phyloP scores from a whole-genome alignment of 2,329 filamentous ascomycete genomes.

The Elsinoe ampelina region DNA sequence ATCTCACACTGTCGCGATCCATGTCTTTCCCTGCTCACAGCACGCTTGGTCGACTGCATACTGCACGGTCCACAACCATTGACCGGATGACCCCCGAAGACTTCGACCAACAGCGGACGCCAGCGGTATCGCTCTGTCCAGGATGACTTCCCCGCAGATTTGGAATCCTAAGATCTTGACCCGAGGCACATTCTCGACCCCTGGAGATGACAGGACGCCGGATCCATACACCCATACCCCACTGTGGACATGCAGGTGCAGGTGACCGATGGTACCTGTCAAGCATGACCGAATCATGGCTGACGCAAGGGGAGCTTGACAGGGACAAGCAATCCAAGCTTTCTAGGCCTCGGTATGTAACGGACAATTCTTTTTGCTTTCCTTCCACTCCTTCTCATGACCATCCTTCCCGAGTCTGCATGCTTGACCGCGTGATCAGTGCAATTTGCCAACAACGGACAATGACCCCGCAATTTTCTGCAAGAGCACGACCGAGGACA shows the following conservation, averaged over 20 bases:
- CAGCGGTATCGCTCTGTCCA: background rate
- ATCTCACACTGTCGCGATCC: background rate
- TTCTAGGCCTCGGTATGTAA: conserved; percentile 1
- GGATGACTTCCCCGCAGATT: background rate
- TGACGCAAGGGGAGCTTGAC: conserved; percentile 3
- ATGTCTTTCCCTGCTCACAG: background rate
- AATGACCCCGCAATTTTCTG: background rate
- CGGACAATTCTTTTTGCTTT: background rate
- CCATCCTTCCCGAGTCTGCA: background rate
- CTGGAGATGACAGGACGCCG: conserved; percentile 1
- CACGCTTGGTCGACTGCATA: background rate
- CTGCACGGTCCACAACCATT: background rate
- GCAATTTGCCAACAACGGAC: no score
- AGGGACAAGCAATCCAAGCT: conserved; percentile 8
- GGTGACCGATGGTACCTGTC: conserved; percentile 2
- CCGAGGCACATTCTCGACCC: background rate
- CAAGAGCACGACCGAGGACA: background rate
- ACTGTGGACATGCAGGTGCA: background rate
- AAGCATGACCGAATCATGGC: background rate
- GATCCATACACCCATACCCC: background rate
- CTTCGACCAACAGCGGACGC: no score
- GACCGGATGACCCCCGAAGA: background rate
- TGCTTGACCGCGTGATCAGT: background rate
- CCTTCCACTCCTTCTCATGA: background rate
- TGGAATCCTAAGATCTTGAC: background rate